phyloP scores from a whole-genome alignment of 306 rosid species.

The Sicyos edulis region DNA sequence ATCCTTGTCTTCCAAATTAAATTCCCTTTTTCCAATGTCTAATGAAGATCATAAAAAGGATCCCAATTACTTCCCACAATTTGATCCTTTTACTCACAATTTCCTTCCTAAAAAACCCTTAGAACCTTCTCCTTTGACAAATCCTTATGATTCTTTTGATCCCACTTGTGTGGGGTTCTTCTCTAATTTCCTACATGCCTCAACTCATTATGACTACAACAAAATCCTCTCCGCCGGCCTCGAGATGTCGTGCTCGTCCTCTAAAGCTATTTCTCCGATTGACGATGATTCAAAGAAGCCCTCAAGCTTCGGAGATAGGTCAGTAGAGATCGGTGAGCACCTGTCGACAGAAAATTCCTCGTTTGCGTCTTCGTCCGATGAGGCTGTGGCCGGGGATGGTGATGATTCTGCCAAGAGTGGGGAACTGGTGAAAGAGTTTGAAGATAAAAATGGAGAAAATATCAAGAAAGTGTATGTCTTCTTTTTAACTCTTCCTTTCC shows the following conservation, averaged over 20 bases:
- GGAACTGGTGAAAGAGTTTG: background rate
- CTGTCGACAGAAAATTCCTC: conserved; percentile 1
- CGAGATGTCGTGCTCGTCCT: conserved; percentile 12
- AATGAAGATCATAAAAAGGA: background rate
- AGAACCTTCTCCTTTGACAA: conserved; percentile 4
- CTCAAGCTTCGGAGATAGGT: background rate
- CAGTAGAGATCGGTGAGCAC: too few relatives aligned
- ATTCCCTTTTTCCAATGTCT: background rate
- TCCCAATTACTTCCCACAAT: background rate
- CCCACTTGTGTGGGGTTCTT: background rate
- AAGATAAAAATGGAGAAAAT: background rate
- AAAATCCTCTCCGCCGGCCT: background rate
- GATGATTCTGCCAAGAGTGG: conserved; percentile 12
- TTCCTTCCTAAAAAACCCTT: background rate
- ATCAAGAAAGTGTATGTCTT: conserved; percentile 5
- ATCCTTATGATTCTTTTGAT: background rate
- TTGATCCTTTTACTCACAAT: conserved; percentile 3
- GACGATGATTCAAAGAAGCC: conserved; percentile 10
- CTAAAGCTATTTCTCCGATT: background rate
- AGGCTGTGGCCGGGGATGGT: background rate
- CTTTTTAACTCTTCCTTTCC: too few relatives aligned
- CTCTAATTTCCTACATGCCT: conserved; percentile 9
- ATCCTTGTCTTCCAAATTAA: background rate
- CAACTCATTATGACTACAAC: background rate
- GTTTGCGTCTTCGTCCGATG: background rate